Evolutionary conservation across 805 yeast genomes (phyloP).

Genomic region (Cyberlindnera samutprakarnensis): DNA sequence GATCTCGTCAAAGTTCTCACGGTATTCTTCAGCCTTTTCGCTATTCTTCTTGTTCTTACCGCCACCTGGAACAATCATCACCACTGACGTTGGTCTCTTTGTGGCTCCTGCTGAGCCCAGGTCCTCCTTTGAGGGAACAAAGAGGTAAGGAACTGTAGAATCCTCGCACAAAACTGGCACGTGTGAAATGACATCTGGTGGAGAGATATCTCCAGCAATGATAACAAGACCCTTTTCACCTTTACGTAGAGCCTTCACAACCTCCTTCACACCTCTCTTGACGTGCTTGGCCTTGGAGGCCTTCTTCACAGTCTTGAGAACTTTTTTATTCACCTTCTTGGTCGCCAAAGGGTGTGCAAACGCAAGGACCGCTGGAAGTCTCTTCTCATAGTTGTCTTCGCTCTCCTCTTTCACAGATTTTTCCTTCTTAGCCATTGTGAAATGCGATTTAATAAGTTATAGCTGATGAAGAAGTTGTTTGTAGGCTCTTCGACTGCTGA

Average conservation of each 20-base stretch:
- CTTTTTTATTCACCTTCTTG: constrained; percentile 91
- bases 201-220: constrained; percentile 97
- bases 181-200: constrained; percentile 94
- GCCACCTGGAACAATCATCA: constrained; percentile 95
- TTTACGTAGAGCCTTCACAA: constrained; percentile 93
- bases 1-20: constrained; percentile 86
- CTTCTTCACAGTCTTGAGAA: constrained; percentile 91
- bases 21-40: constrained; percentile 76
- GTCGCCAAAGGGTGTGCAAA: constrained; percentile 95
- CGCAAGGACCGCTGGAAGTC: constrained; percentile 84
- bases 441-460: too few species aligned
- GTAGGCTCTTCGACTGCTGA: too few species aligned
- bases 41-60: constrained; percentile 70
- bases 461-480: too few species aligned
- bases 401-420: constrained; percentile 26
- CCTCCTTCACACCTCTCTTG: constrained; percentile 98
- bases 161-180: constrained; percentile 98
- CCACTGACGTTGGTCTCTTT: constrained; percentile 97
- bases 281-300: constrained; percentile 98
- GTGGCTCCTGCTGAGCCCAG: constrained; percentile 99
- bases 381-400: constrained; percentile 83
- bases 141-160: constrained; percentile 79
- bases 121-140: constrained; percentile 96
- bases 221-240: constrained; percentile 96
- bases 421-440: constrained; percentile 38